Conservation (phyloP, 148 eudicot genomes). For the Euryodendron excelsum region DNA sequence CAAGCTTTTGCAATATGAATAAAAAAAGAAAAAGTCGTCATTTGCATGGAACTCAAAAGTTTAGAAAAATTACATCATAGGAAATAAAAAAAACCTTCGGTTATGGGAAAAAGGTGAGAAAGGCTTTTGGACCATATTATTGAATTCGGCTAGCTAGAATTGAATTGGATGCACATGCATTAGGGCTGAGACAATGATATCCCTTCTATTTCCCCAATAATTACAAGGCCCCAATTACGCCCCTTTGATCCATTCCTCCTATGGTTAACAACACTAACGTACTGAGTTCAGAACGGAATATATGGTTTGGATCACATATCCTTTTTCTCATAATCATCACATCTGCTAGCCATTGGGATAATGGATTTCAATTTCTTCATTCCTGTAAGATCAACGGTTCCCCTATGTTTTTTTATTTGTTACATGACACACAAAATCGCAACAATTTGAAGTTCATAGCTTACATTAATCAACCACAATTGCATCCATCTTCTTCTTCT, state of each 20-base stretch:
- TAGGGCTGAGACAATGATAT: slow-evolving; percentile 1
- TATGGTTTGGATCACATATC: too few species aligned
- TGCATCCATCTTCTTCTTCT: too few species aligned
- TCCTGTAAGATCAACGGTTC: neutral
- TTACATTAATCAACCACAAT: too few species aligned
- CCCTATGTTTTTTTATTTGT: too few species aligned
- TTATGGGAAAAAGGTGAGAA: neutral
- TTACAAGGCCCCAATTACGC: neutral
- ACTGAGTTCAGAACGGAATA: too few species aligned
- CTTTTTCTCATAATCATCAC: too few species aligned
- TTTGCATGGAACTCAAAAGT: neutral
- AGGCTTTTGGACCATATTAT: slow-evolving; percentile 13
- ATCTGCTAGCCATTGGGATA: too few species aligned
- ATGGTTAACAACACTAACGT: too few species aligned
- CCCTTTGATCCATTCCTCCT: neutral
- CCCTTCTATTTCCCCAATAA: neutral
- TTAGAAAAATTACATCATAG: neutral
- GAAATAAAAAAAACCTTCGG: neutral
- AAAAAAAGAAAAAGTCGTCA: neutral
- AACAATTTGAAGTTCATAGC: too few species aligned
- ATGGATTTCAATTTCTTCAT: neutral
- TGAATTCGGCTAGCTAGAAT: neutral
- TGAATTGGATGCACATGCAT: slow-evolving; percentile 18
- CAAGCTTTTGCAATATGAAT: slow-evolving; percentile 7
- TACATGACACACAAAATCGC: too few species aligned